These are phyloP conservation scores for Croton laevigatus DNA, from an alignment of 441 rosid species.

Conservation along the genomic window DNA sequence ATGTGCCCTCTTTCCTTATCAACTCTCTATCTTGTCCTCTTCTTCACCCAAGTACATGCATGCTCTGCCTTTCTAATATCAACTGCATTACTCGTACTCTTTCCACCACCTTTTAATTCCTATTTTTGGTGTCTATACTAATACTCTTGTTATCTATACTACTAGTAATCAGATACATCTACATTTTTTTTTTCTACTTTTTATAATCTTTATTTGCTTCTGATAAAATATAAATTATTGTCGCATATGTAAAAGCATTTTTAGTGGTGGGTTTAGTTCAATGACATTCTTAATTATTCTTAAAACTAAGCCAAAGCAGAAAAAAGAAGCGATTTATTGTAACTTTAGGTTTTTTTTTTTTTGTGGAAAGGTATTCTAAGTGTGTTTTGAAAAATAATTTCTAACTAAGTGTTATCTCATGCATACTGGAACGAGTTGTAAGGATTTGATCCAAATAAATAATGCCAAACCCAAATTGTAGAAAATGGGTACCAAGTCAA, in stretches of 20 bases:
- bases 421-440: not conserved
- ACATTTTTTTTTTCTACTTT: too few species aligned
- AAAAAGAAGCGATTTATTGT: too few species aligned
- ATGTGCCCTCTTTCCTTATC: slow-evolving; percentile 30
- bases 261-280: too few species aligned
- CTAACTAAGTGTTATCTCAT: not conserved
- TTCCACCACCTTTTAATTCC: not conserved
- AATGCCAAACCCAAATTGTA: not conserved
- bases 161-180: too few species aligned
- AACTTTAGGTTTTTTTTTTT: too few species aligned
- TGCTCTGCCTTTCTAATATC: not conserved
- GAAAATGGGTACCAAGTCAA: not conserved
- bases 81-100: slow-evolving; percentile 6
- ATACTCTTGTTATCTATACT: not conserved
- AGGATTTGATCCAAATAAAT: not conserved
- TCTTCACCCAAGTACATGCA: slow-evolving; percentile 10
- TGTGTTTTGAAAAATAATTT: too few species aligned
- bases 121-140: not conserved
- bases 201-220: too few species aligned
- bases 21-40: slow-evolving; percentile 14
- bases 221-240: too few species aligned
- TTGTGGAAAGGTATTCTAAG: too few species aligned
- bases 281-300: too few species aligned
- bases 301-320: too few species aligned
- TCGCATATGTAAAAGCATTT: too few species aligned